Evolutionary conservation across 108 stramenopile species (phyloP), one percentile per base, ranked within the genome.

Genomic region (Stephanodiscus triporus): DNA sequence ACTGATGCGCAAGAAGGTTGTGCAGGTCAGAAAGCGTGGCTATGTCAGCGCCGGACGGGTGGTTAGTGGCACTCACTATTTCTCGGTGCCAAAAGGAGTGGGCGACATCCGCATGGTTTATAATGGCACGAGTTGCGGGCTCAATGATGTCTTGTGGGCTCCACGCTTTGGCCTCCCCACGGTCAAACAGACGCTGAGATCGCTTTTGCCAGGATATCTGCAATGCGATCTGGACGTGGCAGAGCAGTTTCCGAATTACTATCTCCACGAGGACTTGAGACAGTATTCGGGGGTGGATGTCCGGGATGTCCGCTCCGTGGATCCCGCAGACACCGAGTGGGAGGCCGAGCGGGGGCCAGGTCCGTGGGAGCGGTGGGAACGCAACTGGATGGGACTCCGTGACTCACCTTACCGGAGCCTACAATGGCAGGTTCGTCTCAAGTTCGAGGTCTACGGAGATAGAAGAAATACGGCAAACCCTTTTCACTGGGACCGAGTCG

Each of bases 211-310:
- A 55, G 63, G 68, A 2, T 75, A 75, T 13, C 63, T 66, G 43
- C 55, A 68, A 34, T 81, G 67, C 0, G 78, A 86, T 62, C 59
- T 67, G 37, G 82, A 86, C 63, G 56, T 77, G 11, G 86, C 79
- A 0, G 82, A 86, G 56, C 73, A 81, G 76, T 86, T 86, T 60
- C 50, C 71, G 5, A 86, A 86, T 30, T 81, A 76, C 23, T 24
- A 23, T 17, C 53, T 84, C 11, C 66, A 82, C 22, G 14, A 48
- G 0, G 30, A 42, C 8, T 0, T 85, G 37, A 37, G 58, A 40
- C n/a, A 13, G 3, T 75, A 67, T 36, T 45, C 63, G 14, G 75
- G 80, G 19, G 76, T 85, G 16, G 84, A 85, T 59, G 17, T 85
- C 8, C 63, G 36, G 6, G 36, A 7, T 4, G 36, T 36, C 36